phyloP scores from a whole-genome alignment of 1,284 basidiomycete species.

The Rhodotorula mucilaginosa region DNA sequence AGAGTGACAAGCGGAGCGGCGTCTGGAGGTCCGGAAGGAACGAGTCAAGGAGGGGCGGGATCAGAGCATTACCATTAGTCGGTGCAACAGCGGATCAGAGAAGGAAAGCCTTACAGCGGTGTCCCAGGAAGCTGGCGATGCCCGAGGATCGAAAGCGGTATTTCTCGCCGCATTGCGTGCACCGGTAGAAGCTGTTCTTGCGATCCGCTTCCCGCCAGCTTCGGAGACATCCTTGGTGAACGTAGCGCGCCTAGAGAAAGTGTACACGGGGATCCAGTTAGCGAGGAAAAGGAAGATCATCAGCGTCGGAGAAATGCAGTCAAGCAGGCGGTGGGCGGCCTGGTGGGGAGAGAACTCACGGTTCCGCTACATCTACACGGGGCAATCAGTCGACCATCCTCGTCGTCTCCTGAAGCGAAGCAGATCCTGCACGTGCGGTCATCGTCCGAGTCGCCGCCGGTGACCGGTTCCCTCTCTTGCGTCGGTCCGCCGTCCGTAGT shows the following conservation, averaged over 20 bases:
- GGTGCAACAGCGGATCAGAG: neutral
- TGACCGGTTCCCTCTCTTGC: neutral
- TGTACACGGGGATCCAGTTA: no score
- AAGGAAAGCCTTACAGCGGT: neutral
- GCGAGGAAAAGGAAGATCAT: no score
- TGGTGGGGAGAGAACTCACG: no score
- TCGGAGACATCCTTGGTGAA: conserved; percentile 1
- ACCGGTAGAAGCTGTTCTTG: conserved; percentile 6
- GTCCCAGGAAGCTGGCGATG: neutral
- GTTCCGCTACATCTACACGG: conserved; percentile 13
- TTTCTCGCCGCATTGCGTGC: conserved; percentile 1
- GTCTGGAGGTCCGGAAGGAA: neutral
- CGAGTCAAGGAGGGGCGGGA: no score
- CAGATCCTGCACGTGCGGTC: conserved; percentile 4
- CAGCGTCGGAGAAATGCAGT: no score
- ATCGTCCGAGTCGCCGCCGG: neutral
- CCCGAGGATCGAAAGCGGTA: conserved; percentile 1
- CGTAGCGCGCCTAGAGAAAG: neutral
- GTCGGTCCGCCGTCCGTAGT: neutral
- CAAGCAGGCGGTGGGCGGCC: no score
- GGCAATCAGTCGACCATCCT: neutral
- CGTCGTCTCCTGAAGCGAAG: neutral
- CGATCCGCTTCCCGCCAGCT: conserved; percentile 1
- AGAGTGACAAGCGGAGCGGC: neutral
- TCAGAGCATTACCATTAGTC: no score